These are phyloP conservation scores for Macrocybe gigantea DNA, from an alignment of 768 basidiomycete genomes.

Conservation along the genomic window DNA sequence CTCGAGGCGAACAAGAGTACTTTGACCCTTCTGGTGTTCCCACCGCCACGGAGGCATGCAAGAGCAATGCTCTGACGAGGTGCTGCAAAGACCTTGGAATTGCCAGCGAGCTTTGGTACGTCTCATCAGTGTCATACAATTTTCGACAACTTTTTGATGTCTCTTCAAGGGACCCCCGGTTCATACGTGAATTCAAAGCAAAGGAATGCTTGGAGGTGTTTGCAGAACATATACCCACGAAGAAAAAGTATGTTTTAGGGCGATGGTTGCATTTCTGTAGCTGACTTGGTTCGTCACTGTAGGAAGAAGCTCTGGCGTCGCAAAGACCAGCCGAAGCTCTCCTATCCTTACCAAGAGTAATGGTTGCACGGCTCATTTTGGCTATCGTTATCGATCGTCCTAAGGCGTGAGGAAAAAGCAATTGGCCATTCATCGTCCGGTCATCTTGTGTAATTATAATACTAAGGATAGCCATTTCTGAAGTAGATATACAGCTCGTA, in stretches of 20 bases:
- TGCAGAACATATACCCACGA: conserved; percentile 75
- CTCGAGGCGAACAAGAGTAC: conserved; percentile 94
- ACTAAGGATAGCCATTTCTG: background rate
- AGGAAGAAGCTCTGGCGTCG: conserved; percentile 92
- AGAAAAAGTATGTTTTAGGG: conserved; percentile 72
- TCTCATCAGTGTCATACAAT: background rate
- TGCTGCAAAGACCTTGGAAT: conserved; percentile 96
- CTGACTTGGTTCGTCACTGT: conserved; percentile 8
- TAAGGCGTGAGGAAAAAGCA: no score
- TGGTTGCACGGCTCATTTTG: background rate
- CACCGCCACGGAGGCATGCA: conserved; percentile 92
- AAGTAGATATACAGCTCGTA: background rate
- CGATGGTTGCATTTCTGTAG: background rate
- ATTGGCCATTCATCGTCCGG: no score
- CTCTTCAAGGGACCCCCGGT: conserved; percentile 79
- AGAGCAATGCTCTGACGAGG: conserved; percentile 95
- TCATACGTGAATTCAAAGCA: conserved; percentile 89
- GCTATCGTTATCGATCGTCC: no score
- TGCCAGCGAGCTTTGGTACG: conserved; percentile 92
- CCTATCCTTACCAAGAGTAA: conserved; percentile 84
- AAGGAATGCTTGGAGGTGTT: conserved; percentile 82
- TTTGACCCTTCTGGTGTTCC: conserved; percentile 88
- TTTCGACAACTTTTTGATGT: background rate
- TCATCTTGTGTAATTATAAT: conserved; percentile 2
- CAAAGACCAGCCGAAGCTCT: conserved; percentile 79